phyloP scores from a whole-genome alignment of 225 moss, liverwort and hornwort genomes.

The Neckera pumila region DNA sequence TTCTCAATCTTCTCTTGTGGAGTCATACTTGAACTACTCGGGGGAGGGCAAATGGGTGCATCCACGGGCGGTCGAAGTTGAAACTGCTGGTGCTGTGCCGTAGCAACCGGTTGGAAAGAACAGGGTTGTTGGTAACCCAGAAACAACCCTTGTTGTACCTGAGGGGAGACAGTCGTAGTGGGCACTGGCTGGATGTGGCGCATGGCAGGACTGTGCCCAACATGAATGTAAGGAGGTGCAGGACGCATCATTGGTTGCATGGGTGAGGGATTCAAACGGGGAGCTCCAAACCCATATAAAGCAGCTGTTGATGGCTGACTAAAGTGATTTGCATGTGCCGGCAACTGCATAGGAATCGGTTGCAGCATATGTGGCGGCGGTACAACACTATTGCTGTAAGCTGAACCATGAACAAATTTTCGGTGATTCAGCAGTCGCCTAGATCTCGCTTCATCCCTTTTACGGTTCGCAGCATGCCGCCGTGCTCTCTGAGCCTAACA shows the following conservation, averaged over 20 bases:
- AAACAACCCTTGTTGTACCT: slow-evolving; percentile 27
- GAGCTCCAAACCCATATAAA: slow-evolving; percentile 35
- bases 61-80: slow-evolving; percentile 30
- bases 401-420: slow-evolving; percentile 52
- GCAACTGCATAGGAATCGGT: slow-evolving; percentile 36
- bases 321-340: slow-evolving; percentile 41
- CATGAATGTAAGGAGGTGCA: slow-evolving; percentile 46
- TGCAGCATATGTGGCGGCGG: slow-evolving; percentile 33
- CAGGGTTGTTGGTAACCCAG: slow-evolving; percentile 35
- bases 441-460: slow-evolving; percentile 64
- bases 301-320: slow-evolving; percentile 24
- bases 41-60: slow-evolving; percentile 32
- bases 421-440: slow-evolving; percentile 50
- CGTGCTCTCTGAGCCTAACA: slow-evolving; percentile 69
- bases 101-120: slow-evolving; percentile 18
- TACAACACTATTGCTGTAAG: slow-evolving; percentile 27
- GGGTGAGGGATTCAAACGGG: slow-evolving; percentile 24
- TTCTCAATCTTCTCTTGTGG: slow-evolving; percentile 94
- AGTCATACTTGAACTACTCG: slow-evolving; percentile 71
- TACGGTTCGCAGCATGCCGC: slow-evolving; percentile 69
- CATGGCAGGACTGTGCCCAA: slow-evolving; percentile 37
- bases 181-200: slow-evolving; percentile 52
- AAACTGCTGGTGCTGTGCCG: slow-evolving; percentile 29
- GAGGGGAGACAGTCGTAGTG: slow-evolving; percentile 27
- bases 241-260: slow-evolving; percentile 40